Base-by-base conservation (phyloP, 768 basidiomycete genomes). In the Sistotremastrum niveocremeum region DNA sequence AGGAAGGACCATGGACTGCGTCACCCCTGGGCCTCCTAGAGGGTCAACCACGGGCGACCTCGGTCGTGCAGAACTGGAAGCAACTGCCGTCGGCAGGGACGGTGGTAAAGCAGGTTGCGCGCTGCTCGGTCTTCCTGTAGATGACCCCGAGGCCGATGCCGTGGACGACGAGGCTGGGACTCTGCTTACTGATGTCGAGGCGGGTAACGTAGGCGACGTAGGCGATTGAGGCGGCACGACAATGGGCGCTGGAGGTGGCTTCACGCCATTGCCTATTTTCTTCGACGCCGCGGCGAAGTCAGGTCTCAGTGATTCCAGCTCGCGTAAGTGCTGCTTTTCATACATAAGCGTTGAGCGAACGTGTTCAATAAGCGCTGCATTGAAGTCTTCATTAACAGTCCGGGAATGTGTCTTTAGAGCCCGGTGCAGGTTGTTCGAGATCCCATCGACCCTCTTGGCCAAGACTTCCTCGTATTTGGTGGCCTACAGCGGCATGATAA, bases 321-420 rank as follows among this genome's bases (percentile, higher is more conserved):
- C 94, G 42, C 81, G 76, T 45, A 97, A 68, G 10, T 85, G 68
- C 58, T 93, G 89, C 51, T 81, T 76, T 60, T 98, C 93, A 57
- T 90, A 95, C 70, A 91, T 78, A 55, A 98, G 78, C 30, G 82
- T 81, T 11, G 90, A 84, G 28, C 93, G 81, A 11, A 87, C 87
- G 62, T 98, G 90, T 61, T 97, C 90, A 40, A 98, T 78, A 45
- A 98, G 67, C 0, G 91, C 85, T 20, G 84, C 72, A 11, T 86
- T 86, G 45, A 97, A 74, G 60, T 99, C 95, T 46, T 93, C 86
- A 45, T 94, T 85, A 31, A 91, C 85, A 51, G 84, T 76, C 41
- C 77, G 76, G 48, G 84, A 87, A 62, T 99, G 90, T 1, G 77
- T 77, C 35, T 81, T 75, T 31, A 99, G 73, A 2, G 93, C 83